Evolutionary conservation across 2,329 filamentous ascomycete genomes (phyloP), one percentile per base, ranked within the genome.

Genomic region (Penicillium sp.): DNA sequence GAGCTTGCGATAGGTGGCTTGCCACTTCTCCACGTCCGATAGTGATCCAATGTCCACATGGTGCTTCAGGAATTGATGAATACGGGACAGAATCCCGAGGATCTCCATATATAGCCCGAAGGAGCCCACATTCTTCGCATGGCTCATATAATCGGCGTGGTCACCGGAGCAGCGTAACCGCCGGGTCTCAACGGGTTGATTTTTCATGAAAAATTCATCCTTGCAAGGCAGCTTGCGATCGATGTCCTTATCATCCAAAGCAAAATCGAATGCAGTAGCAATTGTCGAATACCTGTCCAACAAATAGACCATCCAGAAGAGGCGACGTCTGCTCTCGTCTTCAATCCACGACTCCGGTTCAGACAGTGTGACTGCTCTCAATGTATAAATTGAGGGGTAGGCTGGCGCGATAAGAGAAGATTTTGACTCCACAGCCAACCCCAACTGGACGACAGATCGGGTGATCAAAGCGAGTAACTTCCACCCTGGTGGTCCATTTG

Each of bases 231-330:
- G 74, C 43, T 83, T 88, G 23, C 91, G 82, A 65, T 95, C 90
- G 39, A 95, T 92, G 63, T 95, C 90, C 64, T 86, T 88, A 62
- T 95, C 89, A 58, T 92, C 86, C 15, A 96, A 73, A 0, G 89
- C 88, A 66, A 95, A 95, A 60, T 95, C 89, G 59, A 95, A 95
- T 0, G 91, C 89, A 0, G 91, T 95, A 0, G 89, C 86, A 48
- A 95, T 85, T 0, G 90, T 95, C 0, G 89, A 89, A 65, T 95
- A 95, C 43, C 91, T 81, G 66, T 96, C 91, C 5, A 96, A 78
- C 10, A 95, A 73, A 64, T 95, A 96, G 9, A 95, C 84, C 84
- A 95, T 92, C 91, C 91, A 96, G 68, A 96, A 95, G 1, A 95
- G 75, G 24, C 91, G 79, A 25, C 91, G 80, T 25, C 90, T 78